Conservation (phyloP, 768 basidiomycete genomes). For the Serendipita sp. region DNA sequence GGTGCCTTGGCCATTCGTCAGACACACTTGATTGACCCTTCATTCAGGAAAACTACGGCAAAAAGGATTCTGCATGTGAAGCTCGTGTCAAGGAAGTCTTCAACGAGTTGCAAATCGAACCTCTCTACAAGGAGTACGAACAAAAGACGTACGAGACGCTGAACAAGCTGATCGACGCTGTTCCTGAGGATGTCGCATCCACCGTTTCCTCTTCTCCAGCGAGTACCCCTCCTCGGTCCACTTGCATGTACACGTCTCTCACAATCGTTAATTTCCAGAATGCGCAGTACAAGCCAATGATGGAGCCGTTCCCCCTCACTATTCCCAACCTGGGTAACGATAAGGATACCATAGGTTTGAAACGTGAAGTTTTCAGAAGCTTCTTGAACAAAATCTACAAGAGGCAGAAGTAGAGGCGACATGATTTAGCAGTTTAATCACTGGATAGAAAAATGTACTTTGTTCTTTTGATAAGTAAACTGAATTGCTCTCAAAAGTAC, state of each 20-base stretch:
- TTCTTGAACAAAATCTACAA: conserved; percentile 82
- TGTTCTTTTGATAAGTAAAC: no score
- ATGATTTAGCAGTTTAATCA: no score
- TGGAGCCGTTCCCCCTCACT: not conserved
- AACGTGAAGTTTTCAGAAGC: conserved; percentile 58
- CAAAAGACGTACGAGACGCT: conserved; percentile 50
- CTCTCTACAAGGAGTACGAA: conserved; percentile 65
- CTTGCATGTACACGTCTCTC: not conserved
- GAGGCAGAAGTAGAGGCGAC: conserved; percentile 30
- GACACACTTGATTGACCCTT: conserved; percentile 28
- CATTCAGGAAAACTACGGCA: conserved; percentile 54
- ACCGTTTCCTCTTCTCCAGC: not conserved
- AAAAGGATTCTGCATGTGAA: conserved; percentile 40
- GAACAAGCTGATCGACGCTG: conserved; percentile 48
- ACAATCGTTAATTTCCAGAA: not conserved
- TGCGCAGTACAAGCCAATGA: not conserved
- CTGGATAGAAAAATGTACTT: no score
- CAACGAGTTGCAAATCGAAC: conserved; percentile 48
- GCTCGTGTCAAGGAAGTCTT: conserved; percentile 54
- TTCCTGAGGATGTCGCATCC: conserved; percentile 36
- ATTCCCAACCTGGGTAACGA: conserved; percentile 8
- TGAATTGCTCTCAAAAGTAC: no score
- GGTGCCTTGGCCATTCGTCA: not conserved
- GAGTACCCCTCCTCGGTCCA: not conserved
- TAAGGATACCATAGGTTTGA: conserved; percentile 26